Evolutionary conservation across 2,329 filamentous ascomycete genomes (phyloP).

Genomic region (Pezicula carpinea): DNA sequence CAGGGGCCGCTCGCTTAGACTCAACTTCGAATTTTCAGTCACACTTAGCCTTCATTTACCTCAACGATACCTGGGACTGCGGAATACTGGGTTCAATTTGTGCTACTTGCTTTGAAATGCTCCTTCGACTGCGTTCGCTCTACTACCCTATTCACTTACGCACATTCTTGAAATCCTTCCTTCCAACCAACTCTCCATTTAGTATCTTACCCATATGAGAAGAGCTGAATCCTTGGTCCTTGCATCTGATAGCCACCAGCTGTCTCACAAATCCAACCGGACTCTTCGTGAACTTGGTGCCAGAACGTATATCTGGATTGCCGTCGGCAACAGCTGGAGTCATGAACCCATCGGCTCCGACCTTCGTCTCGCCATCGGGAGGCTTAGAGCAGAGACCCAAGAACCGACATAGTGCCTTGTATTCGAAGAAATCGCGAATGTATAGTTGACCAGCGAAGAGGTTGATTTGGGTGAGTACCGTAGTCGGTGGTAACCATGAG

Average conservation of each 20-base stretch:
- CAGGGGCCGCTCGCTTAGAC: too few species aligned
- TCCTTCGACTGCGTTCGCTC: too few species aligned
- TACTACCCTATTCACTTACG: too few species aligned
- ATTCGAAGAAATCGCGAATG: constrained; percentile 48
- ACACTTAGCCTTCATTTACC: too few species aligned
- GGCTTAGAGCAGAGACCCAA: constrained; percentile 41
- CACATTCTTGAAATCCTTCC: background rate
- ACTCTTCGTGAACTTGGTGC: constrained; percentile 31
- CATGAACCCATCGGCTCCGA: constrained; percentile 32
- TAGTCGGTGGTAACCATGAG: constrained; percentile 14
- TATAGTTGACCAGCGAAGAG: constrained; percentile 68
- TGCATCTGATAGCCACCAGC: constrained; percentile 30
- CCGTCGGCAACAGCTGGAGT: constrained; percentile 3
- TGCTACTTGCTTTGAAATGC: too few species aligned
- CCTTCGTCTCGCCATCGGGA: constrained; percentile 4
- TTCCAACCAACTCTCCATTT: constrained; percentile 29
- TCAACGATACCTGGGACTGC: too few species aligned
- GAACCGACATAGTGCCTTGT: constrained; percentile 44
- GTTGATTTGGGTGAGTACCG: constrained; percentile 44
- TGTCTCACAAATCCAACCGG: constrained; percentile 37
- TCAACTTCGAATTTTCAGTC: too few species aligned
- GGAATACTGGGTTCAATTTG: too few species aligned
- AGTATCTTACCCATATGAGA: constrained; percentile 42
- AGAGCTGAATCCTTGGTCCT: constrained; percentile 34
- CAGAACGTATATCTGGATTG: background rate